Percentiles rank a stretch among this genome's conserved stretches.
These are phyloP conservation scores for Evernia prunastri DNA, from an alignment of 495 filamentous ascomycete genomes.

Conservation along the genomic window DNA sequence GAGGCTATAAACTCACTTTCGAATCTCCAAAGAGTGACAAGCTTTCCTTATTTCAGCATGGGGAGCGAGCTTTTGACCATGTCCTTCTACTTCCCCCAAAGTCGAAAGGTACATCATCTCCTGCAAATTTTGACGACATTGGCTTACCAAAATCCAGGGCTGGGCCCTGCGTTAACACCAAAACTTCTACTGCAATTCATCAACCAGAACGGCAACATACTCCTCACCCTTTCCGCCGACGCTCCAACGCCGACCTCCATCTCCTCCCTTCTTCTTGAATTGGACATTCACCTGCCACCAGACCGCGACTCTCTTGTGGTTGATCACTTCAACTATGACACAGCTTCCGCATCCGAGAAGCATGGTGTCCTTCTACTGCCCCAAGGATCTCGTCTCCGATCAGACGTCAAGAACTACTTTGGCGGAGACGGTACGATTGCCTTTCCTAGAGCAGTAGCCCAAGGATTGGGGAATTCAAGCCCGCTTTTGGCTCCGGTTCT, in stretches of 20 bases:
- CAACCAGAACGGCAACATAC: slow-evolving; percentile 84
- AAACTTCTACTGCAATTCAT: slow-evolving; percentile 84
- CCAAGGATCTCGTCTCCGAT: slow-evolving; percentile 51
- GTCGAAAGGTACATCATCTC: slow-evolving; percentile 64
- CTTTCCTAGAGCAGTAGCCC: slow-evolving; percentile 71
- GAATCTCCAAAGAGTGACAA: slow-evolving; percentile 80
- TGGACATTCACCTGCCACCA: slow-evolving; percentile 83
- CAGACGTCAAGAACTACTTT: slow-evolving; percentile 76
- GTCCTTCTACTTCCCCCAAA: slow-evolving; percentile 79
- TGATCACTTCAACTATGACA: slow-evolving; percentile 94
- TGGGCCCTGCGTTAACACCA: slow-evolving; percentile 81
- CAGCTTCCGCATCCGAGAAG: slow-evolving; percentile 62
- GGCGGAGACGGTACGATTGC: slow-evolving; percentile 64
- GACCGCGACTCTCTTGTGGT: slow-evolving; percentile 78
- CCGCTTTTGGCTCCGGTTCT: slow-evolving; percentile 74
- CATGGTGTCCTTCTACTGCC: slow-evolving; percentile 84
- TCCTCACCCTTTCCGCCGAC: slow-evolving; percentile 76
- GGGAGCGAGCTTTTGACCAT: slow-evolving; percentile 86
- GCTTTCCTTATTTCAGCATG: slow-evolving; percentile 76
- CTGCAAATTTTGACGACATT: slow-evolving; percentile 12
- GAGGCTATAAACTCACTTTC: slow-evolving; percentile 74
- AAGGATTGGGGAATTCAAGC: slow-evolving; percentile 67
- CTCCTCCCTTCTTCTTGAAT: slow-evolving; percentile 78
- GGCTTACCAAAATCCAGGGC: slow-evolving; percentile 51
- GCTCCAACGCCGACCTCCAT: slow-evolving; percentile 67